Percentiles rank a stretch among this genome's conserved stretches.
Evolutionary conservation across 345 rosid species (phyloP).

Genomic region (Fremontodendron californicum): DNA sequence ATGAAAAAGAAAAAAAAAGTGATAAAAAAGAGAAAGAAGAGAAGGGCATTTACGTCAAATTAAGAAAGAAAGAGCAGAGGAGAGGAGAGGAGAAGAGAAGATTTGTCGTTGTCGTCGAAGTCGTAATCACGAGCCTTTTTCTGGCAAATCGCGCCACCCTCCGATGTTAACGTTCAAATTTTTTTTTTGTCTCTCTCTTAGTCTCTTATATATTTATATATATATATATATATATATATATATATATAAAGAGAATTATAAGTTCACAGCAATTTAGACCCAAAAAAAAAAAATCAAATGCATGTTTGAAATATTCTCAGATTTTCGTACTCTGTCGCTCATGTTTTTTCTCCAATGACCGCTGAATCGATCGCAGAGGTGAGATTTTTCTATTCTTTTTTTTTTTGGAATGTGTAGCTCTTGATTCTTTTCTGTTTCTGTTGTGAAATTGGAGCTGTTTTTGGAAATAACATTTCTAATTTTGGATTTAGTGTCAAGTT

Average conservation of each 20-base stretch:
- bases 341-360: constrained; percentile 20
- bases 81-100: neutral
- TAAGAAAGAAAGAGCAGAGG: neutral
- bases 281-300: neutral
- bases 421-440: neutral
- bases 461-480: neutral
- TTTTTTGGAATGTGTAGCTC: neutral
- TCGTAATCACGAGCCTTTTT: constrained; percentile 35
- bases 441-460: neutral
- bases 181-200: constrained; percentile 13
- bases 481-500: neutral
- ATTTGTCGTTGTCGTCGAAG: constrained; percentile 27
- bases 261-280: neutral
- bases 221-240: neutral
- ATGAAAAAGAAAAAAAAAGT: neutral
- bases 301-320: neutral
- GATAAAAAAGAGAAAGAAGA: neutral
- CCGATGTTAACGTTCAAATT: neutral
- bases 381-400: constrained; percentile 5
- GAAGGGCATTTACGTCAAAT: constrained; percentile 20
- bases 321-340: neutral
- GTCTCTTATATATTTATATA: too few species aligned
- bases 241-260: neutral
- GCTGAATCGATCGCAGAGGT: constrained; percentile 25
- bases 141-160: constrained; percentile 33